A percentile compares a stretch with the other conserved stretches of the same genome.
Evolutionary conservation across 1,139 yeast genomes (phyloP).

Genomic region (Sugiyamaella sp.): DNA sequence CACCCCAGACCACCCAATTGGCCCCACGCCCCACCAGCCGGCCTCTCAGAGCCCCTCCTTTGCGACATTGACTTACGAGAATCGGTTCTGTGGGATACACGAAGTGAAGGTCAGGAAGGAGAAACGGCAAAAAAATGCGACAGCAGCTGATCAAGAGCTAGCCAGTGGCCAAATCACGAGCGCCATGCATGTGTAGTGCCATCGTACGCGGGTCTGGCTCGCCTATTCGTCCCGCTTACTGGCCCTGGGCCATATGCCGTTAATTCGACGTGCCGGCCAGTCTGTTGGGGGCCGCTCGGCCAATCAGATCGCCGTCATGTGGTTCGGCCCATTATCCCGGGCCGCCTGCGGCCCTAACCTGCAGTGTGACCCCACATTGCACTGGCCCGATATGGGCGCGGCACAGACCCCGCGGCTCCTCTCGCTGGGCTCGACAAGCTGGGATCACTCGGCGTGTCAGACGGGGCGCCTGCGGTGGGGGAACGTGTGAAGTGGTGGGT

Average conservation of each 20-base stretch:
- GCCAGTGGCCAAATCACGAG: not conserved
- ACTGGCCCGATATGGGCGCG: not conserved
- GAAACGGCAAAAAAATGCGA: not conserved
- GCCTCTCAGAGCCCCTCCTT: too few species aligned
- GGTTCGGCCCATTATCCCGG: not conserved
- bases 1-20: not conserved
- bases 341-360: not conserved
- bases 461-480: too few species aligned
- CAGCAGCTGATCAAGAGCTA: not conserved
- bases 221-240: not conserved
- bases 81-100: not conserved
- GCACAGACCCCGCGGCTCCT: not conserved
- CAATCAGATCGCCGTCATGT: slow-evolving; percentile 3
- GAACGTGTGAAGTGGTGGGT: too few species aligned
- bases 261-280: not conserved
- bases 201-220: not conserved
- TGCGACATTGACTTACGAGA: too few species aligned
- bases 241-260: not conserved
- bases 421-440: not conserved
- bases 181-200: not conserved
- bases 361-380: not conserved
- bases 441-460: too few species aligned
- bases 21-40: too few species aligned
- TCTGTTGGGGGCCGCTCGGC: not conserved
- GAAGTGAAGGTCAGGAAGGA: not conserved